Percentiles rank a stretch among this genome's conserved stretches.
These are phyloP conservation scores for Zasmidium cellare DNA, from an alignment of 2,329 filamentous ascomycete species.

Conservation along the genomic window DNA sequence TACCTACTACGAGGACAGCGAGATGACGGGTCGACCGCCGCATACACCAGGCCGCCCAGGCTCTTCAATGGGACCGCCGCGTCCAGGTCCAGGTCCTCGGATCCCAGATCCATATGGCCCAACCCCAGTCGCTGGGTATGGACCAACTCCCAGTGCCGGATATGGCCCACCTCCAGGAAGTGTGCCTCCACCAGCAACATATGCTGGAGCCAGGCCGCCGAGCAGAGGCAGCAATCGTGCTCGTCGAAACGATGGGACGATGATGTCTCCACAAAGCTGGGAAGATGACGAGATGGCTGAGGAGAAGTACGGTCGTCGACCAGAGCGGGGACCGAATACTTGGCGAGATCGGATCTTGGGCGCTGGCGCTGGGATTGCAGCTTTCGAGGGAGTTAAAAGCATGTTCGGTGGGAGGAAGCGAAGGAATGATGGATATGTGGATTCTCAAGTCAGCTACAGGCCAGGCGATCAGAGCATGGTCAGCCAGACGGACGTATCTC, in stretches of 20 bases:
- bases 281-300: conserved; percentile 25
- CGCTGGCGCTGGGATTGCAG: conserved; percentile 47
- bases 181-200: conserved; percentile 8
- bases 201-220: conserved; percentile 9
- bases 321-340: conserved; percentile 28
- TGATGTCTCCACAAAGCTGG: conserved; percentile 31
- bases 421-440: conserved; percentile 53
- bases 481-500: conserved; percentile 49
- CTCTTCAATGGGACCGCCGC: conserved; percentile 18
- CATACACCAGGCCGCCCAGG: conserved; percentile 17
- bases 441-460: conserved; percentile 48
- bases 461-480: conserved; percentile 45
- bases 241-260: conserved; percentile 15
- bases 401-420: conserved; percentile 57
- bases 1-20: conserved; percentile 8
- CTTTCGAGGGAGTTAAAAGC: conserved; percentile 45
- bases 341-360: conserved; percentile 50
- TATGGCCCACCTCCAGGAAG: conserved; percentile 13
- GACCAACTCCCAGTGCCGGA: neutral
- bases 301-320: conserved; percentile 42
- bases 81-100: conserved; percentile 1
- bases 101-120: conserved; percentile 4
- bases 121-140: conserved; percentile 1
- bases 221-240: conserved; percentile 11
- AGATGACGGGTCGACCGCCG: conserved; percentile 9